Evolutionary conservation across 495 filamentous ascomycete genomes (phyloP).

Genomic region (Aspergillus avenaceus): DNA sequence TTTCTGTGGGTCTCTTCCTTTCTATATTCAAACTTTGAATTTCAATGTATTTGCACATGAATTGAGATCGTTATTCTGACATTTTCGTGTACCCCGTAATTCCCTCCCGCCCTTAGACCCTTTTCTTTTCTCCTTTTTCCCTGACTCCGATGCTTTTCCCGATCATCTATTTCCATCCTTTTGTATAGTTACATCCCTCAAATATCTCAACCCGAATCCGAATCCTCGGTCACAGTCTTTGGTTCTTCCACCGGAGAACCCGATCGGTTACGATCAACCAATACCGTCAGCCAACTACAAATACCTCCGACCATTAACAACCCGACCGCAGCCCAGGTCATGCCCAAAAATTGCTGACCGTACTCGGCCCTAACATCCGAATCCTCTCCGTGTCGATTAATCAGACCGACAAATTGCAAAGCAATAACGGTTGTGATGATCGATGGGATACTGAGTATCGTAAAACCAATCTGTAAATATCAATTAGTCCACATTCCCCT

Average conservation of each 20-base stretch:
- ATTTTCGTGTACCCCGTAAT: not conserved
- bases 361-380: constrained; percentile 49
- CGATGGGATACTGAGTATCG: constrained; percentile 56
- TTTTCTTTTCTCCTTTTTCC: not conserved
- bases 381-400: constrained; percentile 55
- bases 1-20: not conserved
- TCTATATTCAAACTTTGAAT: not conserved
- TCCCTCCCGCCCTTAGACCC: not conserved
- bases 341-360: constrained; percentile 52
- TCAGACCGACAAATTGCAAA: constrained; percentile 50
- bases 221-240: constrained; percentile 1
- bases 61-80: not conserved
- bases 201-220: too few relatives aligned
- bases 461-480: constrained; percentile 35
- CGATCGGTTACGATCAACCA: constrained; percentile 16
- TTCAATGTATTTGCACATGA: not conserved
- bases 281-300: constrained; percentile 23
- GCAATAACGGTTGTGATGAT: constrained; percentile 58
- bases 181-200: too few relatives aligned
- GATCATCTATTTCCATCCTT: too few relatives aligned
- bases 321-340: constrained; percentile 57
- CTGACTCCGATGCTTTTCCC: not conserved
- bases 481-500: not conserved
- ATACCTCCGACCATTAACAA: constrained; percentile 42
- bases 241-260: not conserved